Percentiles rank a stretch among this genome's conserved stretches.
Conservation (phyloP, 78 protist species). For the Dictyostelium discoideum region DNA sequence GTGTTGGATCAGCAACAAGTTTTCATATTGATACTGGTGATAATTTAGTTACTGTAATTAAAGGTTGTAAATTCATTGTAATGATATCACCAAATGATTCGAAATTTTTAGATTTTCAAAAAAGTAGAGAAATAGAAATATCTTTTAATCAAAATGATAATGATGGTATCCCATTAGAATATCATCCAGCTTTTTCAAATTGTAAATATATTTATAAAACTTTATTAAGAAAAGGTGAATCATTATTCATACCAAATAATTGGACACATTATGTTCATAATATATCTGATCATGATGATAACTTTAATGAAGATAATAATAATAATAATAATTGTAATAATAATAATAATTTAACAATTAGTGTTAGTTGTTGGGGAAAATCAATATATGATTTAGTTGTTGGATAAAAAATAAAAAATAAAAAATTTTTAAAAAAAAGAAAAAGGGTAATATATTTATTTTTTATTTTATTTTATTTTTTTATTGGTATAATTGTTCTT, state of each 20-base stretch:
- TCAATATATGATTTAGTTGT: background rate
- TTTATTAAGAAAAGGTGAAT: constrained; percentile 8
- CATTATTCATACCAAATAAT: constrained; percentile 33
- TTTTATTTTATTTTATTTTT: too few relatives aligned
- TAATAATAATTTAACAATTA: constrained; percentile 15
- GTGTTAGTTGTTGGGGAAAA: constrained; percentile 52
- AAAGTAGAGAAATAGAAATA: background rate
- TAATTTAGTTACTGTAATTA: constrained; percentile 29
- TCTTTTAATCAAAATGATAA: background rate
- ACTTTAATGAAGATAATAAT: too few relatives aligned
- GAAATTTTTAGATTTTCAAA: background rate
- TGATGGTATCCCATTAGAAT: background rate
- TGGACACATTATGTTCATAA: constrained; percentile 66
- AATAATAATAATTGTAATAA: background rate
- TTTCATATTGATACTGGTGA: constrained; percentile 67
- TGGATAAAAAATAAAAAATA: background rate
- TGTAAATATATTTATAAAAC: background rate
- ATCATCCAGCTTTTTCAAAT: constrained; percentile 20
- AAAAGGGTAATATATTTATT: too few relatives aligned
- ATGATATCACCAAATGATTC: constrained; percentile 43
- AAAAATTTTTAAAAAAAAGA: too few relatives aligned
- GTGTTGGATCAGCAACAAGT: constrained; percentile 16
- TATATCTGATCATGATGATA: background rate
- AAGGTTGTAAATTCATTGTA: constrained; percentile 17
- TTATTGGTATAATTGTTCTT: background rate